phyloP scores from a whole-genome alignment of 768 basidiomycete genomes.

The Lactarius akahatsu region DNA sequence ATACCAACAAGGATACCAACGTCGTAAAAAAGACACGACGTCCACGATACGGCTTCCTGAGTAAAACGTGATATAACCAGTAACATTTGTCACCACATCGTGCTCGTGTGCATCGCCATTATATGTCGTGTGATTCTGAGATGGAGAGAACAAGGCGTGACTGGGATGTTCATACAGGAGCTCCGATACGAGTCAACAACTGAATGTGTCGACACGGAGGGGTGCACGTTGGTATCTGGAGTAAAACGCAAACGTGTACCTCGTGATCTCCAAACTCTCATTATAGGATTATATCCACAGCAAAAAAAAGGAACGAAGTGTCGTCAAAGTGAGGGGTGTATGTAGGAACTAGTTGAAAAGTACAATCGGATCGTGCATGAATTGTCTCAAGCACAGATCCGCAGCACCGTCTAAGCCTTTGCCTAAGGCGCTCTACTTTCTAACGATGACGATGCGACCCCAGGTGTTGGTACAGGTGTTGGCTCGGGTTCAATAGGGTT shows the following conservation, averaged over 20 bases:
- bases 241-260: slow-evolving; percentile 47
- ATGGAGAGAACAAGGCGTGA: too few relatives aligned
- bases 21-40: too few relatives aligned
- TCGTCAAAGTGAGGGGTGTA: slow-evolving; percentile 17
- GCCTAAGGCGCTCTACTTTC: slow-evolving; percentile 33
- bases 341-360: slow-evolving; percentile 12
- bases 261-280: slow-evolving; percentile 35
- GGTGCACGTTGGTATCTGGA: slow-evolving; percentile 35
- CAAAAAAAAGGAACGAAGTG: neutral
- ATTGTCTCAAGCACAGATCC: slow-evolving; percentile 7
- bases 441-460: slow-evolving; percentile 48
- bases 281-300: slow-evolving; percentile 9
- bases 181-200: neutral
- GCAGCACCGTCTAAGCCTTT: slow-evolving; percentile 11
- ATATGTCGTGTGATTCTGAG: too few relatives aligned
- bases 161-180: neutral
- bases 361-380: slow-evolving; percentile 8
- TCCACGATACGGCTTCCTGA: too few relatives aligned
- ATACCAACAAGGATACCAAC: too few relatives aligned
- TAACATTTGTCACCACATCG: slow-evolving; percentile 31
- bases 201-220: neutral
- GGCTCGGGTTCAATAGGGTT: slow-evolving; percentile 35
- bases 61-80: too few relatives aligned
- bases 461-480: slow-evolving; percentile 43
- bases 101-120: slow-evolving; percentile 29